A percentile compares a stretch with the other conserved stretches of the same genome.
phyloP scores from a whole-genome alignment of 2,329 filamentous ascomycete species.

The Nemania abortiva region DNA sequence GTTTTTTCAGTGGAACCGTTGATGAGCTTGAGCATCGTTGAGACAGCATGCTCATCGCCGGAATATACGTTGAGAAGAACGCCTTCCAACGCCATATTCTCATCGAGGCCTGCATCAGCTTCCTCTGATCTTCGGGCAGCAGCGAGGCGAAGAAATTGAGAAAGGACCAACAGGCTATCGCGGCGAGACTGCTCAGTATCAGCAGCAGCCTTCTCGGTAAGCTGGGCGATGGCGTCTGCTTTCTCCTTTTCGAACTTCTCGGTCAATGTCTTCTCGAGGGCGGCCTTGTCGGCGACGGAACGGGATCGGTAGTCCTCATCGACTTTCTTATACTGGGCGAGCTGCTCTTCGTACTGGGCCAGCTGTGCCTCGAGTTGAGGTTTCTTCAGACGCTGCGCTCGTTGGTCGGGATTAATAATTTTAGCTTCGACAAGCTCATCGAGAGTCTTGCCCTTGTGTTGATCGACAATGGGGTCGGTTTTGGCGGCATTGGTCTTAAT shows the following conservation, averaged over 20 bases:
- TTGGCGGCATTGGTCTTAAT: constrained; percentile 76
- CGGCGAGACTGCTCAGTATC: constrained; percentile 69
- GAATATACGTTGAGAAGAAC: constrained; percentile 82
- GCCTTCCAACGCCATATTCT: constrained; percentile 85
- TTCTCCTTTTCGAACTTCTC: constrained; percentile 67
- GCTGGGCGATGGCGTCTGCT: constrained; percentile 64
- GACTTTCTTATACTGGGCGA: constrained; percentile 79
- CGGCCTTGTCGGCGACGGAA: constrained; percentile 68
- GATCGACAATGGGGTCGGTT: constrained; percentile 75
- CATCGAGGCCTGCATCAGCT: constrained; percentile 72
- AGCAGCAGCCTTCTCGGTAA: constrained; percentile 66
- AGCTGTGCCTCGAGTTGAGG: constrained; percentile 77
- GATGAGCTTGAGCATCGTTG: constrained; percentile 81
- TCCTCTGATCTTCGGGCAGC: constrained; percentile 81
- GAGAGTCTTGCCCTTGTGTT: constrained; percentile 77
- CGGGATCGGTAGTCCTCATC: constrained; percentile 77
- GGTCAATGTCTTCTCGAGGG: constrained; percentile 67
- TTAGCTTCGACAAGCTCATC: constrained; percentile 78
- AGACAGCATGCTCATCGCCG: constrained; percentile 79
- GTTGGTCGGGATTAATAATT: constrained; percentile 86
- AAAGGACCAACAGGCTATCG: constrained; percentile 76
- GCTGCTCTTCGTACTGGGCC: constrained; percentile 78
- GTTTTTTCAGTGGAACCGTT: constrained; percentile 77
- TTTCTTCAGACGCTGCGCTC: constrained; percentile 81
- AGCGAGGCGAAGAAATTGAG: constrained; percentile 83